Conservation (phyloP, 352 stramenopile species). For the Pythium coloratum region DNA sequence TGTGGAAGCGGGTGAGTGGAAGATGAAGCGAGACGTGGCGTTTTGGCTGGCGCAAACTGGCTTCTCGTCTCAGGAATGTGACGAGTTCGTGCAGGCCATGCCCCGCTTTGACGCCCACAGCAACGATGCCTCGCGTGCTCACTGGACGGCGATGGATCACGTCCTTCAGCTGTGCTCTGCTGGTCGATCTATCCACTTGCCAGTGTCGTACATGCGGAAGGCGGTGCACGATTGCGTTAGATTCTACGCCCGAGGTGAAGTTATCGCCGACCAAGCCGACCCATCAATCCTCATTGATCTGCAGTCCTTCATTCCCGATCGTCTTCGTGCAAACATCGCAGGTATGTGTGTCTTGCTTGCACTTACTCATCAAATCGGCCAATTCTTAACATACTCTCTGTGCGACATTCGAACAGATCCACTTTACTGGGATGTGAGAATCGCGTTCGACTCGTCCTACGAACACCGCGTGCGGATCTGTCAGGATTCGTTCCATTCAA, state of each 20-base stretch:
- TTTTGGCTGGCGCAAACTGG: slow-evolving; percentile 20
- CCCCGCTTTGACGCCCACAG: slow-evolving; percentile 15
- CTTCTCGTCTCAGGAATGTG: slow-evolving; percentile 27
- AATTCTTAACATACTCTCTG: not conserved
- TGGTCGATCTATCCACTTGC: slow-evolving; percentile 15
- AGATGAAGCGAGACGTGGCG: slow-evolving; percentile 33
- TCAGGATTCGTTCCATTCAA: slow-evolving; percentile 18
- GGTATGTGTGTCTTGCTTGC: slow-evolving; percentile 9
- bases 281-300: slow-evolving; percentile 23
- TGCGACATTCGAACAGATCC: slow-evolving; percentile 15
- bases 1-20: slow-evolving; percentile 31
- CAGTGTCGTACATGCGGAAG: slow-evolving; percentile 26
- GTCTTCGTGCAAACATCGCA: slow-evolving; percentile 25
- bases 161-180: slow-evolving; percentile 25
- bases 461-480: slow-evolving; percentile 23
- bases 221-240: slow-evolving; percentile 26
- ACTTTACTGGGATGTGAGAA: slow-evolving; percentile 28
- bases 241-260: slow-evolving; percentile 5
- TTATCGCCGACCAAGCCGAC: not conserved
- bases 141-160: slow-evolving; percentile 28
- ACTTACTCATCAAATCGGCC: too few species aligned
- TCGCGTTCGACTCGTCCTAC: slow-evolving; percentile 21
- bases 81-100: slow-evolving; percentile 22
- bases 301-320: slow-evolving; percentile 28
- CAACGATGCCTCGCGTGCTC: not conserved